Base-by-base conservation (phyloP, 192 early-diverging fungal species). In the Mortierella antarctica region DNA sequence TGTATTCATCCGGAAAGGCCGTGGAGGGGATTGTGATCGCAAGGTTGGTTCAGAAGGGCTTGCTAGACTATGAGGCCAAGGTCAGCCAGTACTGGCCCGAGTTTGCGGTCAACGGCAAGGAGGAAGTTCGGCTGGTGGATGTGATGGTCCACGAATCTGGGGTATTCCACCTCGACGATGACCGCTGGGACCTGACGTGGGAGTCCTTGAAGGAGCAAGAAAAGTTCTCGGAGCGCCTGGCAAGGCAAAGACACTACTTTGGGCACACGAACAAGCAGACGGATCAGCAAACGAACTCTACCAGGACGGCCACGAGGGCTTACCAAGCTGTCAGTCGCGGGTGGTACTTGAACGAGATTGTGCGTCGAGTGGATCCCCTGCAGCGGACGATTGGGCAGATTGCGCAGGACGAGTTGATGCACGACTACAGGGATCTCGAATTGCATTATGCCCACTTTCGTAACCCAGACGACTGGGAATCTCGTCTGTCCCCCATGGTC, bases 291-390 rank as follows among this genome's bases (percentile, higher is more conserved):
- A 31, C 31, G 31, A 31, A 31, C 31, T 31, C 31, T 31, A 31
- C 31, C 31, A 91, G 93, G 5, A 55, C 65, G 11, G 39, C 71
- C 15, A 73, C 66, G 15, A 82, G 81, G 20, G 84, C 88, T 5
- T 93, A 93, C 62, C 90, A 93, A 49, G 88, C 88, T 10, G 77
- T 89, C 20, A 88, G 89, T 0, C 85, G 90, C 14, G 93, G 92
- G 14, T 93, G 89, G 89, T 93, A 91, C 68, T 47, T 92, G 31
- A 94, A 94, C 73, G 92, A 93, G 71, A 68, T 94, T 65, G 89
- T 90, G n/a, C 83, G 89, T 1, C 84, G 93, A 1, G 91, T 83
- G 11, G 90, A 91, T 67, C 86, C 89, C 10, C 54, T 84, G 48
- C 72, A 82, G 15, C 86, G 90, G 20, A 87, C 89, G 0, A 84